Evolutionary conservation across 2,329 filamentous ascomycete genomes (phyloP).

Genomic region (Sporothrix luriei): DNA sequence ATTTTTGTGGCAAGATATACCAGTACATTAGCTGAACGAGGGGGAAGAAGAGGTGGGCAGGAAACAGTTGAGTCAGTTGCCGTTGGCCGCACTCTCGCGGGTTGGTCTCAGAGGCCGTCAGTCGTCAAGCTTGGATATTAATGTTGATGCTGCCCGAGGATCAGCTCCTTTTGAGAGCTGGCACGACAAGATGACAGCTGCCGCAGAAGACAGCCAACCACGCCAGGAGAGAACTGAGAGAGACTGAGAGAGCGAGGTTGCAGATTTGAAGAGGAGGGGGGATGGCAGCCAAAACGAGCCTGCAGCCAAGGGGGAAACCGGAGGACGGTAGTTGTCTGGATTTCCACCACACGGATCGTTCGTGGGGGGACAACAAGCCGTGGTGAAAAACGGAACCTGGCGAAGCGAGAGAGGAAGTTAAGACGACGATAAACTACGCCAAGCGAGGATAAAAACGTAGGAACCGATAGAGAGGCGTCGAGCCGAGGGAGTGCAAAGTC

Average conservation of each 20-base stretch:
- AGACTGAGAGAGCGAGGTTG: background rate
- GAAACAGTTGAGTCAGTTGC: conserved; percentile 5
- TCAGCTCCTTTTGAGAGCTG: conserved; percentile 12
- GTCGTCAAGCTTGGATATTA: conserved; percentile 9
- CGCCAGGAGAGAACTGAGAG: background rate
- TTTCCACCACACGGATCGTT: conserved; percentile 4
- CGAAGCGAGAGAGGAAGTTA: background rate
- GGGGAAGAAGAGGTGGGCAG: background rate
- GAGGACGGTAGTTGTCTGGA: background rate
- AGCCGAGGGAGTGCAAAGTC: background rate
- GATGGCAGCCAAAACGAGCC: conserved; percentile 9
- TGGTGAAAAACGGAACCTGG: background rate
- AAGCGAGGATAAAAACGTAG: background rate
- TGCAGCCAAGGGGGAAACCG: conserved; percentile 13
- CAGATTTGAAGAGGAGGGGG: background rate
- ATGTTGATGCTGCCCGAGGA: conserved; percentile 16
- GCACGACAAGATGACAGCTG: conserved; percentile 5
- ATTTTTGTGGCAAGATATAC: background rate
- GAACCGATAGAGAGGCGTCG: background rate
- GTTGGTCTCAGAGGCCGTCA: background rate
- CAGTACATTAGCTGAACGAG: background rate
- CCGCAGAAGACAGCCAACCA: conserved; percentile 7
- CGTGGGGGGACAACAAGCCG: conserved; percentile 17
- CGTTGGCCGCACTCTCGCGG: background rate
- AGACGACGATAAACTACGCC: background rate